A percentile compares a stretch with the other conserved stretches of the same genome.
phyloP scores from a whole-genome alignment of 345 rosid species.

The Syzygium grande region DNA sequence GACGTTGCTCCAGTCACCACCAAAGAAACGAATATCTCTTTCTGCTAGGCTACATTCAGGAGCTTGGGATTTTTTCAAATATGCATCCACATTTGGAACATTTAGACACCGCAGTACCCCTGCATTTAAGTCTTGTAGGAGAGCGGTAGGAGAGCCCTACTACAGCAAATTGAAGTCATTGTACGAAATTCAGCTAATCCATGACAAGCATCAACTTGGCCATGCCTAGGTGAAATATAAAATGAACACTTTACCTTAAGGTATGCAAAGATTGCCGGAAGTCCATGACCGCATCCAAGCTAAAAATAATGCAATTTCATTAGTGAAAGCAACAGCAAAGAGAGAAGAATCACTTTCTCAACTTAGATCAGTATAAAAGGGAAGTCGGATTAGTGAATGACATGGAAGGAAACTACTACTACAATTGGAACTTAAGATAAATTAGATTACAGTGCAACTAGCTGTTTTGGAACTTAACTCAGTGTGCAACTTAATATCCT shows the following conservation, averaged over 20 bases:
- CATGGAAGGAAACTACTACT: too few relatives aligned
- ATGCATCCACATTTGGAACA: slow-evolving; percentile 62
- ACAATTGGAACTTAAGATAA: too few relatives aligned
- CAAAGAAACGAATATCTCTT: slow-evolving; percentile 43
- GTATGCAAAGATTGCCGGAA: slow-evolving; percentile 76
- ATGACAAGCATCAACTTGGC: background rate
- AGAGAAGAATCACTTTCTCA: background rate
- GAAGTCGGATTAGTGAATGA: too few relatives aligned
- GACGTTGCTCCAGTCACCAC: slow-evolving; percentile 85
- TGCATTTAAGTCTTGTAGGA: slow-evolving; percentile 86
- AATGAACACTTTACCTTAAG: slow-evolving; percentile 43
- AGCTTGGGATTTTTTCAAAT: slow-evolving; percentile 18
- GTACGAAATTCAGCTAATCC: background rate
- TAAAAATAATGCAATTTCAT: slow-evolving; percentile 11
- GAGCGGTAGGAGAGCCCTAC: slow-evolving; percentile 61
- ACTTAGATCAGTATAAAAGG: too few relatives aligned
- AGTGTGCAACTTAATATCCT: too few relatives aligned
- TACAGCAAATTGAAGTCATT: background rate
- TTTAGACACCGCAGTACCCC: slow-evolving; percentile 79
- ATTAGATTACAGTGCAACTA: too few relatives aligned
- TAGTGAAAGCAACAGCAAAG: background rate
- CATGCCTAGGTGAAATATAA: background rate
- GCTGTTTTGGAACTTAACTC: too few relatives aligned
- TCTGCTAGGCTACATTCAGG: slow-evolving; percentile 2
- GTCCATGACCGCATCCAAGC: slow-evolving; percentile 97